Evolutionary conservation across 179 eudicot species (phyloP).

Genomic region (Beta corolliflora): DNA sequence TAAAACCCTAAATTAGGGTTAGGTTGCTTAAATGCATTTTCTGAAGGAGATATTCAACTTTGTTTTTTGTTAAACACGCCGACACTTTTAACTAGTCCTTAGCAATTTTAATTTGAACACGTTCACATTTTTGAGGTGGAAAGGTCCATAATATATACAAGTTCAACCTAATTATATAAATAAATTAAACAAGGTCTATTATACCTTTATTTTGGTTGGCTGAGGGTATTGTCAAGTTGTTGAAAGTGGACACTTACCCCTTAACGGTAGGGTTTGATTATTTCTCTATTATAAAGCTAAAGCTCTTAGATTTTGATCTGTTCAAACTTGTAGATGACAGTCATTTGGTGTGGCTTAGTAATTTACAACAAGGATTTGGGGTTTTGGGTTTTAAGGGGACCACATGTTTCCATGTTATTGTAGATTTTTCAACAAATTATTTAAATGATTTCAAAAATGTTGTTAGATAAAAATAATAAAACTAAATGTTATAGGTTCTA

Average conservation of each 20-base stretch:
- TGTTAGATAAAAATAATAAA: too few species aligned
- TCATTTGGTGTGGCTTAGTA: neutral
- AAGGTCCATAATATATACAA: constrained; percentile 5
- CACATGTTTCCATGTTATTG: too few species aligned
- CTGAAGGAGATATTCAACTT: neutral
- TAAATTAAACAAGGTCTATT: neutral
- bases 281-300: constrained; percentile 9
- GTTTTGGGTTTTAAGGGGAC: too few species aligned
- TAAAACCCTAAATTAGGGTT: neutral
- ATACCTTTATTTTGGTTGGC: constrained; percentile 16
- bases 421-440: too few species aligned
- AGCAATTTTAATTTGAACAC: constrained; percentile 5
- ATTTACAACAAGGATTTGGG: too few species aligned
- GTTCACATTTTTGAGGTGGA: constrained; percentile 10
- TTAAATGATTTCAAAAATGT: too few species aligned
- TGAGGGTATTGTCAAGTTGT: constrained; percentile 10
- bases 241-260: neutral
- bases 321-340: constrained; percentile 5
- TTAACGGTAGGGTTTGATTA: constrained; percentile 18
- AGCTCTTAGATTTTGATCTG: neutral
- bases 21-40: neutral
- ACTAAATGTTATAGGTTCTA: too few species aligned
- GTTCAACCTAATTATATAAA: constrained; percentile 1
- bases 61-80: constrained; percentile 11
- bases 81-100: constrained; percentile 11